phyloP scores from a whole-genome alignment of 75 land plant species.

The Picea sitchensis region DNA sequence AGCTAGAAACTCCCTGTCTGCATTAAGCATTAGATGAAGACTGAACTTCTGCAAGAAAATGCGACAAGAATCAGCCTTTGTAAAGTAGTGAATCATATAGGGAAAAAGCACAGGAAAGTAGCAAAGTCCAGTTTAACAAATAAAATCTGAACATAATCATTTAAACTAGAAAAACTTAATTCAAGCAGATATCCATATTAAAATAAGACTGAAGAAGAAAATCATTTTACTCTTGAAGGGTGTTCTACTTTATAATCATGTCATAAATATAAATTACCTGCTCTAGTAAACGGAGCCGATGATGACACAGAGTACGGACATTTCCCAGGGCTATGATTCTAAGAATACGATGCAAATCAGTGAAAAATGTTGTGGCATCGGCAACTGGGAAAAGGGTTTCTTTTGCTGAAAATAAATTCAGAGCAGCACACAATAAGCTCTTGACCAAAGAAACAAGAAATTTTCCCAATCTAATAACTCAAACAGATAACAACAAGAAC shows the following conservation, averaged over 20 bases:
- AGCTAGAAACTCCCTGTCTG: conserved; percentile 94
- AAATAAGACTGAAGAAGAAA: neutral
- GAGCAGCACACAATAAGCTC: neutral
- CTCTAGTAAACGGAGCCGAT: conserved; percentile 76
- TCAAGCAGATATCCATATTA: neutral
- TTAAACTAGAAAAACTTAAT: neutral
- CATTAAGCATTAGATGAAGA: conserved; percentile 97
- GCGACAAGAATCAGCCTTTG: neutral
- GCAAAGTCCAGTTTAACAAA: neutral
- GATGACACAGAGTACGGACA: conserved; percentile 89
- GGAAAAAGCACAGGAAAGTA: neutral
- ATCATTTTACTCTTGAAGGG: neutral
- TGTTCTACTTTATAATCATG: neutral
- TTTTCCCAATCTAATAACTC: neutral
- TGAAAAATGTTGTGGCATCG: conserved; percentile 95
- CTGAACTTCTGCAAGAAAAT: conserved; percentile 83
- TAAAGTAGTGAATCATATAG: neutral
- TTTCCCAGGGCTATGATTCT: conserved; percentile 78
- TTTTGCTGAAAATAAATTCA: conserved; percentile 41
- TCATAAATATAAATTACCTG: conserved; percentile 45
- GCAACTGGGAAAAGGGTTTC: conserved; percentile 76
- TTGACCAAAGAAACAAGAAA: neutral
- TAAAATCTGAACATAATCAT: neutral
- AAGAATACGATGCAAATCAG: conserved; percentile 87
- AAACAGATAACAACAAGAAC: neutral